Percentiles rank a stretch among this genome's conserved stretches.
These are phyloP conservation scores for Saccharomycopsis microspora DNA, from an alignment of 805 yeast genomes.

Conservation along the genomic window DNA sequence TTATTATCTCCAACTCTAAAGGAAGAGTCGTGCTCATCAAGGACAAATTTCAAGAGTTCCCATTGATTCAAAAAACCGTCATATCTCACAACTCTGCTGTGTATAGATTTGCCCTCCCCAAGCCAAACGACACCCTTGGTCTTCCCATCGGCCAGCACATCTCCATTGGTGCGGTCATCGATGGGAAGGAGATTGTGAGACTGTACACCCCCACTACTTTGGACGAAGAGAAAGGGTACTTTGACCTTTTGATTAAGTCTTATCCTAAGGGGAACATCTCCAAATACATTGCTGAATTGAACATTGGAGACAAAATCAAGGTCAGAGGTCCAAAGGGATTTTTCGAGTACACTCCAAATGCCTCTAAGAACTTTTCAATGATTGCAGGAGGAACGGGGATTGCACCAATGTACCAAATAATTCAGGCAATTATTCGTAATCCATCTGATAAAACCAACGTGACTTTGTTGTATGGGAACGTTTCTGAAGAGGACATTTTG, in stretches of 20 bases:
- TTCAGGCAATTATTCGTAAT: constrained; percentile 67
- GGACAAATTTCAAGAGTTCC: constrained; percentile 65
- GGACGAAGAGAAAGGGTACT: constrained; percentile 68
- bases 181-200: constrained; percentile 72
- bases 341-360: constrained; percentile 72
- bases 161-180: constrained; percentile 61
- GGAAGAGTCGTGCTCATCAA: constrained; percentile 46
- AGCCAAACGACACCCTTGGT: constrained; percentile 63
- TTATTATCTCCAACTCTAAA: constrained; percentile 24
- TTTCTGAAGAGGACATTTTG: constrained; percentile 67
- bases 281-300: constrained; percentile 53
- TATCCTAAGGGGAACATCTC: constrained; percentile 84
- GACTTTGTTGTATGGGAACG: constrained; percentile 71
- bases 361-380: constrained; percentile 69
- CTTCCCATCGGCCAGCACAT: constrained; percentile 94
- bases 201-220: constrained; percentile 86
- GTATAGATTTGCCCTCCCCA: constrained; percentile 76
- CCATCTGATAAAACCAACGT: constrained; percentile 73
- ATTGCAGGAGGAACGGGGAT: constrained; percentile 96
- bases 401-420: constrained; percentile 90
- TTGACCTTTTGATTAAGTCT: constrained; percentile 77
- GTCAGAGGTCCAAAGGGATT: constrained; percentile 89
- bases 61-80: constrained; percentile 63
- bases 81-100: constrained; percentile 74
- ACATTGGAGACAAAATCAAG: constrained; percentile 67